phyloP scores from a whole-genome alignment of 257 asterid species.

The Solanum pennellii region DNA sequence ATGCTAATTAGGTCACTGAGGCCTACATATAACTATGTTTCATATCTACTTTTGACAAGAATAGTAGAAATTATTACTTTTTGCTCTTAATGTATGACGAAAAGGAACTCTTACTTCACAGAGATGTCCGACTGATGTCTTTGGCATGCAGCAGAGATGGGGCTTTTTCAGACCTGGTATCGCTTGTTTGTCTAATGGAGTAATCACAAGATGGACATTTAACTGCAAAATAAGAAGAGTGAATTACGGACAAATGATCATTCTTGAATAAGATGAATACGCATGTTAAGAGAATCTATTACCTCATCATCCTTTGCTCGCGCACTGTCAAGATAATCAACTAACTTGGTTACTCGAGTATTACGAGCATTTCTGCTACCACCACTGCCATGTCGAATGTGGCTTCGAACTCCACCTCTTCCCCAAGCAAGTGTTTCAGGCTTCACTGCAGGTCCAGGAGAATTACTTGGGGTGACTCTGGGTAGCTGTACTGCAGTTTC shows the following conservation, averaged over 20 bases:
- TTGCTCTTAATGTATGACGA: background rate
- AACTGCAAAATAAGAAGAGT: slow-evolving; percentile 12
- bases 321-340: slow-evolving; percentile 11
- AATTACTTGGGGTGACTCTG: slow-evolving; percentile 3
- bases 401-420: slow-evolving; percentile 29
- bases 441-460: slow-evolving; percentile 1
- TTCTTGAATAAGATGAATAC: too few relatives aligned
- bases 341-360: slow-evolving; percentile 13
- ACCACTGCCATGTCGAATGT: slow-evolving; percentile 19
- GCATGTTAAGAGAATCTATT: too few relatives aligned
- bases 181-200: slow-evolving; percentile 16
- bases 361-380: slow-evolving; percentile 12
- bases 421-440: slow-evolving; percentile 27
- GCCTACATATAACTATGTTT: background rate
- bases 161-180: slow-evolving; percentile 18
- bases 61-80: background rate
- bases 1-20: background rate
- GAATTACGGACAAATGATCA: background rate
- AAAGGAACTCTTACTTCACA: slow-evolving; percentile 10
- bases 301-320: slow-evolving; percentile 9
- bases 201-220: slow-evolving; percentile 9
- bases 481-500: slow-evolving; percentile 5
- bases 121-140: slow-evolving; percentile 12
- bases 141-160: slow-evolving; percentile 10
- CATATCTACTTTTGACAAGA: background rate